phyloP scores from a whole-genome alignment of 345 rosid genomes.

The Camelina neglecta region DNA sequence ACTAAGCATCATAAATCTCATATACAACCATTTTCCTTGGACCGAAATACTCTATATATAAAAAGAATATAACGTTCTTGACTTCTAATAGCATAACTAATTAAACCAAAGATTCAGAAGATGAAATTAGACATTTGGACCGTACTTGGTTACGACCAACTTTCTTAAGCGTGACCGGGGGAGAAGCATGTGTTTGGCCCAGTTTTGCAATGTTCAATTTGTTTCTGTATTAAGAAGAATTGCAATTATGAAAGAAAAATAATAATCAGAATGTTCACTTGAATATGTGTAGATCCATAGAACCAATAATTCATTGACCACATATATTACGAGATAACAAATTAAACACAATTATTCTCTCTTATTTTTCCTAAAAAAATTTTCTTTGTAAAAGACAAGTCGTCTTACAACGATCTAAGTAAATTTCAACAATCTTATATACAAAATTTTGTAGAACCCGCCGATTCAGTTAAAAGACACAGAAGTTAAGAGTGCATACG shows the following conservation, averaged over 20 bases:
- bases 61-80: neutral
- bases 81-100: neutral
- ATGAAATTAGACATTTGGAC: neutral
- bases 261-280: neutral
- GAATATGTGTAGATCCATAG: neutral
- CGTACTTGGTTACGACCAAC: constrained; percentile 36
- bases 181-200: constrained; percentile 4
- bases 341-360: neutral
- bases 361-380: neutral
- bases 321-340: neutral
- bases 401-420: neutral
- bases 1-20: neutral
- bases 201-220: constrained; percentile 2
- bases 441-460: neutral
- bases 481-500: neutral
- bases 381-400: neutral
- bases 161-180: constrained; percentile 20
- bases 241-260: neutral
- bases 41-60: neutral
- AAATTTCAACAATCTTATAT: neutral
- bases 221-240: constrained; percentile 32
- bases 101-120: constrained; percentile 12
- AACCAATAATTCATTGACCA: neutral
- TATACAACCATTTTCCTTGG: neutral
- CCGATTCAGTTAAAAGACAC: neutral